Evolutionary conservation across 1,284 basidiomycete species (phyloP).

Genomic region (Puccinia hordei): DNA sequence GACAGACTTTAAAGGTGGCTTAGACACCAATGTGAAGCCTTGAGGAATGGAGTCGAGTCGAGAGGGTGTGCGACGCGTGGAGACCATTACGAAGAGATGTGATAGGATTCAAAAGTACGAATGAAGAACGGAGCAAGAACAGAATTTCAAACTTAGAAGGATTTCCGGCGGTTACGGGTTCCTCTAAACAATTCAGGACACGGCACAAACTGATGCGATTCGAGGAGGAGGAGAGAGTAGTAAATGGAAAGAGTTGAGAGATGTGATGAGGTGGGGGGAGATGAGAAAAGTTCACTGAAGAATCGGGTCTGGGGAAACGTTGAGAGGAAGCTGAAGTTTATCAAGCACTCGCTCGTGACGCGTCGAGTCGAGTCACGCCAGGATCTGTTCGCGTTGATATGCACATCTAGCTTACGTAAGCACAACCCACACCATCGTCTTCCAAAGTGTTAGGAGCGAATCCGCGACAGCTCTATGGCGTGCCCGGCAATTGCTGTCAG

Average conservation of each 20-base stretch:
- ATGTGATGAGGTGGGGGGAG: not conserved
- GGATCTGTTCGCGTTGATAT: not conserved
- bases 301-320: no score
- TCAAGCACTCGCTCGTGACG: not conserved
- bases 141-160: not conserved
- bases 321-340: no score
- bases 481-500: no score
- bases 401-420: conserved; percentile 9
- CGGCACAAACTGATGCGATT: not conserved
- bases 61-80: conserved; percentile 41
- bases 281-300: no score
- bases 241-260: not conserved
- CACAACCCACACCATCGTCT: not conserved
- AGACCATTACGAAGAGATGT: conserved; percentile 13
- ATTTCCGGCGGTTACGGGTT: not conserved
- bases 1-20: conserved; percentile 12
- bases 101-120: not conserved
- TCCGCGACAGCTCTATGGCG: no score
- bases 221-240: not conserved
- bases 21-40: not conserved
- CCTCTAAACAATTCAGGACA: not conserved
- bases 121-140: not conserved
- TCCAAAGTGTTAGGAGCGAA: no score
- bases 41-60: conserved; percentile 18
- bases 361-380: not conserved